These are phyloP conservation scores for Multifurca ochricompacta DNA, from an alignment of 768 basidiomycete genomes.

Conservation along the genomic window DNA sequence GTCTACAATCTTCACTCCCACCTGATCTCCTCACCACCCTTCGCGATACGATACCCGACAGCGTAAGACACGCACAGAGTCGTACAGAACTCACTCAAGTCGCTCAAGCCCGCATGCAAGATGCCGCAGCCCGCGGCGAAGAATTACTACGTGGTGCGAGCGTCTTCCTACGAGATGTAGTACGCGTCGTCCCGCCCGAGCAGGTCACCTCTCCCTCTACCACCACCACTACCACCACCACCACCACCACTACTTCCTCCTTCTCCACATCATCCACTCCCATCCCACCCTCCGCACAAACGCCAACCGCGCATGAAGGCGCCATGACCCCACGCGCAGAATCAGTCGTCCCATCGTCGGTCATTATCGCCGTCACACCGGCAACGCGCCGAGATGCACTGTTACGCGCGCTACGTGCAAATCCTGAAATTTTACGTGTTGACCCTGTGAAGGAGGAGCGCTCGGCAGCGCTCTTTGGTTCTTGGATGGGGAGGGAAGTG, in stretches of 20 bases:
- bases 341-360: slow-evolving; percentile 29
- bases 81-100: slow-evolving; percentile 55
- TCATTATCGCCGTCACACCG: neutral
- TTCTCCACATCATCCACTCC: no score
- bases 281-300: slow-evolving; percentile 24
- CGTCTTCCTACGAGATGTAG: slow-evolving; percentile 62
- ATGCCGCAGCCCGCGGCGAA: slow-evolving; percentile 22
- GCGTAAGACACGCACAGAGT: slow-evolving; percentile 41
- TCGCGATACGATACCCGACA: slow-evolving; percentile 58
- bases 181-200: slow-evolving; percentile 87
- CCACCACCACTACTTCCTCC: no score
- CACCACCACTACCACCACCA: no score
- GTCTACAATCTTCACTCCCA: slow-evolving; percentile 66
- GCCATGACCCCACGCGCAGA: slow-evolving; percentile 71
- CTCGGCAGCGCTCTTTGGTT: slow-evolving; percentile 44
- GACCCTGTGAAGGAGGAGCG: slow-evolving; percentile 65
- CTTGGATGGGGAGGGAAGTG: slow-evolving; percentile 53
- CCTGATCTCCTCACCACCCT: slow-evolving; percentile 64
- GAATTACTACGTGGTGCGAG: slow-evolving; percentile 60
- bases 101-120: slow-evolving; percentile 67
- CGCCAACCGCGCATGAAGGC: slow-evolving; percentile 36
- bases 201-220: slow-evolving; percentile 23
- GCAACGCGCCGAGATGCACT: slow-evolving; percentile 29
- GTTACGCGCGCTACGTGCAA: slow-evolving; percentile 61
- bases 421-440: slow-evolving; percentile 65